A percentile compares a stretch with the other conserved stretches of the same genome.
Evolutionary conservation across 2,329 filamentous ascomycete species (phyloP).

Genomic region (Calcarisporium arbuscula): DNA sequence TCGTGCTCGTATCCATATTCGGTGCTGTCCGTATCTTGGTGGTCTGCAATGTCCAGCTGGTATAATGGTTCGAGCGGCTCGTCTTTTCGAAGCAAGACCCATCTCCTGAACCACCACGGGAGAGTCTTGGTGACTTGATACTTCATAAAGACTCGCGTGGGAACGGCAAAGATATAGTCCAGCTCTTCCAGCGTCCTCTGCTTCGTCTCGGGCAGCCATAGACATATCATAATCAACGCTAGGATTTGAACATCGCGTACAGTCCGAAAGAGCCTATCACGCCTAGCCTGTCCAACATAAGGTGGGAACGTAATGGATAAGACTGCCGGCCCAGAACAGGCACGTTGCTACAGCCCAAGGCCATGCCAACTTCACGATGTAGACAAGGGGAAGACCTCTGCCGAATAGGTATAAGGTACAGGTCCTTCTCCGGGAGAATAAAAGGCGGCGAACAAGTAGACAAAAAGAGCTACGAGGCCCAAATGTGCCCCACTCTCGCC

Average conservation of each 20-base stretch:
- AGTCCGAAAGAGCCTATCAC: slow-evolving; percentile 46
- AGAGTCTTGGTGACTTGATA: slow-evolving; percentile 52
- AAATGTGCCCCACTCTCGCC: slow-evolving; percentile 24
- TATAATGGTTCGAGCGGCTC: slow-evolving; percentile 36
- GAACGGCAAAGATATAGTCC: slow-evolving; percentile 56
- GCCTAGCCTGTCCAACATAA: slow-evolving; percentile 40
- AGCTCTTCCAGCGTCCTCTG: slow-evolving; percentile 47
- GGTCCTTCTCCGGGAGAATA: slow-evolving; percentile 54
- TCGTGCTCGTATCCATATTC: slow-evolving; percentile 28
- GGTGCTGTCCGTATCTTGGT: slow-evolving; percentile 22
- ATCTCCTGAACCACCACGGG: slow-evolving; percentile 56
- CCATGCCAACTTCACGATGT: slow-evolving; percentile 67
- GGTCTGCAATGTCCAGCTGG: slow-evolving; percentile 29
- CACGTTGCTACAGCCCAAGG: slow-evolving; percentile 62
- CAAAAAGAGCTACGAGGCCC: slow-evolving; percentile 47
- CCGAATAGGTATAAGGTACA: slow-evolving; percentile 62
- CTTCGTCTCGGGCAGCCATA: slow-evolving; percentile 54
- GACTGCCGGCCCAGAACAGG: slow-evolving; percentile 52
- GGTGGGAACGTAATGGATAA: slow-evolving; percentile 58
- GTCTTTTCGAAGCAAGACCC: slow-evolving; percentile 43
- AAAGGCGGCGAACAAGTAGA: slow-evolving; percentile 49
- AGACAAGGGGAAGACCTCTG: slow-evolving; percentile 66
- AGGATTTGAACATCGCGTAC: slow-evolving; percentile 51
- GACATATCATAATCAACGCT: slow-evolving; percentile 49
- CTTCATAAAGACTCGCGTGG: slow-evolving; percentile 47